Percentiles rank a stretch among this genome's conserved stretches.
Conservation (phyloP, 768 basidiomycete species). For the Dioszegia aurantiaca region DNA sequence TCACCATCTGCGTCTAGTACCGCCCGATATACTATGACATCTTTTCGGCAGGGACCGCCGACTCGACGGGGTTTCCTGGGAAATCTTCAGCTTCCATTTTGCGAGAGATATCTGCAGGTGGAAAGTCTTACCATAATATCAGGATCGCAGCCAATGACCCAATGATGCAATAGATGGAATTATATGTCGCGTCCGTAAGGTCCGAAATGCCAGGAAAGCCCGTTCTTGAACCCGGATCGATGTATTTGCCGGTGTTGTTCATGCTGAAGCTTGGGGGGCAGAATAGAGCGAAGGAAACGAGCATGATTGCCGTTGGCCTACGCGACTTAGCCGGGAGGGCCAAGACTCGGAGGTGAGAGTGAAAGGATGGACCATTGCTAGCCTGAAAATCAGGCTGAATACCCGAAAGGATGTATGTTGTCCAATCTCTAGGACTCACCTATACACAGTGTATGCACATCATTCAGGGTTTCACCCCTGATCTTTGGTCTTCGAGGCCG, state of each 20-base stretch:
- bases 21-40: too few species aligned
- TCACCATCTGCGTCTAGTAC: too few species aligned
- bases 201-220: slow-evolving; percentile 6
- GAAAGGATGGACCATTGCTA: too few species aligned
- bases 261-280: too few species aligned
- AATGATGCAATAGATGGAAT: slow-evolving; percentile 1
- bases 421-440: background rate
- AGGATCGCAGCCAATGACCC: slow-evolving; percentile 3
- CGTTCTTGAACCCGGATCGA: too few species aligned
- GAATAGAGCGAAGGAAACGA: too few species aligned
- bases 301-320: too few species aligned
- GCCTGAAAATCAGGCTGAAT: background rate
- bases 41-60: too few species aligned
- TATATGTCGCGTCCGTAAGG: slow-evolving; percentile 10
- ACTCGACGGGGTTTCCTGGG: background rate
- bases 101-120: background rate
- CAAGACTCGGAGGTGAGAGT: too few species aligned
- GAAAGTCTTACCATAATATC: background rate
- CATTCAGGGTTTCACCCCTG: background rate
- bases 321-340: too few species aligned
- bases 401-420: background rate
- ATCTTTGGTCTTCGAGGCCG: background rate
- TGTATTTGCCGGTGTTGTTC: too few species aligned
- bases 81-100: background rate
- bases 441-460: background rate